Evolutionary conservation across 257 asterid species (phyloP), one percentile per base, ranked within the genome.

Genomic region (Nicotiana paniculata): DNA sequence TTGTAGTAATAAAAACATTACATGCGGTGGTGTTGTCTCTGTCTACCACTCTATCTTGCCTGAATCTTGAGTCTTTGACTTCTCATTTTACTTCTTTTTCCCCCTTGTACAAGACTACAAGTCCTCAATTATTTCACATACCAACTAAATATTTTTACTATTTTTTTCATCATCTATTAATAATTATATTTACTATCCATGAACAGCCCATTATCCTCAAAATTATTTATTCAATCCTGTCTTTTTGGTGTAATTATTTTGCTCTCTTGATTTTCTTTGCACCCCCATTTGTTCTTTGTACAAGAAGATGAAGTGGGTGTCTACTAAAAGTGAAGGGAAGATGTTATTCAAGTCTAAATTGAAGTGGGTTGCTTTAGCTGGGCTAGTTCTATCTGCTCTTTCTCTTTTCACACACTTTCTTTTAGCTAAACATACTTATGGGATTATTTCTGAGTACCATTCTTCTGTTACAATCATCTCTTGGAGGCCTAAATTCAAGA

Each of bases 391-490:
- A 28, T 91, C 99, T 6, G 91, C 92, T 54, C 81, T 94, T 43
- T 96, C 99, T 5, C 91, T 96, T 84, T 89, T 92, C 85, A 87
- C 95, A 3, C 99, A 96, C 88, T 94, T 96, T 43, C 91, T 96
- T 51, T 92, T 94, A 6, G 99, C 98, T 5, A 91, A 98, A 87
- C 95, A 90, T 85, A 91, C 95, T 1, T 90, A 90, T 77, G 94
- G 95, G 64, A 84, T 85, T 61, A 86, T 87, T 61, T 89, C 98
- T 0, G 98, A 96, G 88, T 93, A 88, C 89, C 97, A 88, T 72
- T 93, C 99, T 80, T 93, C 98, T 5, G 83, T 96, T 83, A 94
- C 98, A 37, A 89, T 96, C 82, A 91, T 96, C 65, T 92, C 99
- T 26, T 96, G 99, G 99, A 90, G 97, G 90, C 98, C 97, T 83